Percentiles rank a stretch among this genome's conserved stretches.
Conservation (phyloP, 495 filamentous ascomycete species). For the Penicillium cinerascens region DNA sequence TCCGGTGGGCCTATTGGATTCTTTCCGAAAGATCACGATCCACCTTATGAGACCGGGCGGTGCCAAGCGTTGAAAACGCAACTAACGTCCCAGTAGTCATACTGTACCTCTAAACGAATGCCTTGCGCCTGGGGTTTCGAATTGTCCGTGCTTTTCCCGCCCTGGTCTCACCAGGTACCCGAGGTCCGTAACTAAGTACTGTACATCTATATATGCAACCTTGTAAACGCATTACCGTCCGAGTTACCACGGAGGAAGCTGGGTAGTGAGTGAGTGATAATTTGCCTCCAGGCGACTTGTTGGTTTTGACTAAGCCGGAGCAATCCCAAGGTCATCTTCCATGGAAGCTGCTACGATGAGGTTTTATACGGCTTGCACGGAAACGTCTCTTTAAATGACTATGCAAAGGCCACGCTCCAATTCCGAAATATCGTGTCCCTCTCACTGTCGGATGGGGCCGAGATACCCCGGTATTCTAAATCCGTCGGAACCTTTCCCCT, state of each 20-base stretch:
- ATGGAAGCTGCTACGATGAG: not conserved
- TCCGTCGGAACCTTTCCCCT: not conserved
- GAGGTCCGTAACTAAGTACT: not conserved
- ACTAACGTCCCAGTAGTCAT: not conserved
- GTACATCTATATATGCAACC: not conserved
- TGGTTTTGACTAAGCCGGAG: slow-evolving; percentile 7
- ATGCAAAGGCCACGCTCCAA: too few relatives aligned
- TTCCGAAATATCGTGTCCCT: not conserved
- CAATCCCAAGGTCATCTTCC: not conserved
- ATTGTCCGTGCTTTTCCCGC: not conserved
- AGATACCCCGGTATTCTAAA: not conserved
- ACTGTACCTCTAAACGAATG: not conserved
- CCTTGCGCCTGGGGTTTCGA: not conserved
- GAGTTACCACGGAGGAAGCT: not conserved
- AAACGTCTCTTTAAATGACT: not conserved
- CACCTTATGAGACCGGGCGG: slow-evolving; percentile 12
- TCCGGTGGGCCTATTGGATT: slow-evolving; percentile 10
- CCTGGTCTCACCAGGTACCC: not conserved
- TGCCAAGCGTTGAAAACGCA: slow-evolving; percentile 9
- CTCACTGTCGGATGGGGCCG: not conserved
- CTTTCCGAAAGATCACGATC: slow-evolving; percentile 19
- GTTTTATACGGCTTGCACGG: not conserved
- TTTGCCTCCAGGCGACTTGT: slow-evolving; percentile 2
- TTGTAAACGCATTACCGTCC: not conserved
- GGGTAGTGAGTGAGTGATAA: not conserved